Evolutionary conservation across 352 stramenopile species (phyloP).

Genomic region (Elongisporangium prolatum): DNA sequence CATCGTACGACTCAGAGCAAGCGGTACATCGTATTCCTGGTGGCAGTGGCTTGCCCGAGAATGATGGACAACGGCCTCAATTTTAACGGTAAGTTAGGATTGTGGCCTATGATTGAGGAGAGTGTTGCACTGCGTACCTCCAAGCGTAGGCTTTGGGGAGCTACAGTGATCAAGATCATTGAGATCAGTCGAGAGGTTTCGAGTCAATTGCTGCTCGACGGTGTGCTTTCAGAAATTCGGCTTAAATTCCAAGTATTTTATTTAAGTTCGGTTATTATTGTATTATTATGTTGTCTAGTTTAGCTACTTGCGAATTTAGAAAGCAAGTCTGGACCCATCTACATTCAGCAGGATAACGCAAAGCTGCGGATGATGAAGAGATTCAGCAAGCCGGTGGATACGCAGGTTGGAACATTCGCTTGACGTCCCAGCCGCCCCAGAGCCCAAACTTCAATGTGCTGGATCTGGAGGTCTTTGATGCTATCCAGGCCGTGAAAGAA

Average conservation of each 20-base stretch:
- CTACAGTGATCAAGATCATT: too few species aligned
- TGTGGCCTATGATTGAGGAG: too few species aligned
- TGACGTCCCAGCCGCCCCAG: conserved; percentile 11
- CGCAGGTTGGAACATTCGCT: conserved; percentile 13
- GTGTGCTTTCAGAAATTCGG: conserved; percentile 18
- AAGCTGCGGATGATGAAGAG: conserved; percentile 7
- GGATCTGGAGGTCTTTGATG: not conserved
- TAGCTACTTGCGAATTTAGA: not conserved
- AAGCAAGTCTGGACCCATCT: conserved; percentile 6
- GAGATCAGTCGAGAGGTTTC: not conserved
- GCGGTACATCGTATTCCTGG: too few species aligned
- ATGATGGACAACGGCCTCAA: too few species aligned
- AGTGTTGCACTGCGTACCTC: too few species aligned
- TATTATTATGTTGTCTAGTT: too few species aligned
- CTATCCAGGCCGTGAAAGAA: not conserved
- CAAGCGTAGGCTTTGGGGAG: too few species aligned
- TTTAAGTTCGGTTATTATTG: too few species aligned
- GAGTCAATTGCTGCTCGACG: conserved; percentile 10
- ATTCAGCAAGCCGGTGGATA: conserved; percentile 1
- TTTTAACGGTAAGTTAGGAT: too few species aligned
- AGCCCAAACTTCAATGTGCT: conserved; percentile 2
- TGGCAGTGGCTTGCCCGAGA: too few species aligned
- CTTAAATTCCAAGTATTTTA: conserved; percentile 5
- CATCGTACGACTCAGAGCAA: too few species aligned
- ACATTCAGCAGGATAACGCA: conserved; percentile 20